These are phyloP conservation scores for Macroventuria anomochaeta DNA, from an alignment of 2,329 filamentous ascomycete species.

Conservation along the genomic window DNA sequence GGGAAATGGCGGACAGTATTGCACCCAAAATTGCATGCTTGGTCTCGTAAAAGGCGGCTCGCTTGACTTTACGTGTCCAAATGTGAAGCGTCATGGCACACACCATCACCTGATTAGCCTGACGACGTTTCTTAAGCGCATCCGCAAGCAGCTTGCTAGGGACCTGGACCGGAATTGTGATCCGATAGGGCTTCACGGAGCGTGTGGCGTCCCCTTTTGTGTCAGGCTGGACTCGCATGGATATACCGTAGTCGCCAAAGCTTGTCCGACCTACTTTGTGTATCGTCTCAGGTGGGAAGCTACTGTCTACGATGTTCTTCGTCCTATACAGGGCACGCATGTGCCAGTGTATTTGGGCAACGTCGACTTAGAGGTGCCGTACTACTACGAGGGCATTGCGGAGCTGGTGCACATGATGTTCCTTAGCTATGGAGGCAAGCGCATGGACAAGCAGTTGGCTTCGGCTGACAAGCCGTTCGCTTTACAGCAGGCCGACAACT, in stretches of 20 bases:
- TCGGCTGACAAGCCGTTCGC: not conserved
- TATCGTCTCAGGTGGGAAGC: not conserved
- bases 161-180: not conserved
- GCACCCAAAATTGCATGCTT: not conserved
- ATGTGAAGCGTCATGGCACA: not conserved
- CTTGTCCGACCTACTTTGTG: not conserved
- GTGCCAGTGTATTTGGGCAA: not conserved
- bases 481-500: not conserved
- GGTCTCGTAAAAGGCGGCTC: not conserved
- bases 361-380: slow-evolving; percentile 17
- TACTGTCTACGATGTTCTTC: not conserved
- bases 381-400: slow-evolving; percentile 30
- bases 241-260: not conserved
- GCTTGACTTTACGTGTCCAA: not conserved
- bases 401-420: slow-evolving; percentile 33
- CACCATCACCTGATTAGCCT: not conserved
- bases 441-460: not conserved
- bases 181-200: not conserved
- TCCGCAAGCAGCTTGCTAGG: not conserved
- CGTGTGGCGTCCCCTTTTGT: not conserved
- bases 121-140: not conserved
- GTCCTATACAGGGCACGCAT: not conserved
- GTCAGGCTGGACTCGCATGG: not conserved
- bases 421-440: slow-evolving; percentile 30
- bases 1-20: not conserved